These are phyloP conservation scores for Lipomyces yamanashiensis DNA, from an alignment of 805 yeast species.

Conservation along the genomic window DNA sequence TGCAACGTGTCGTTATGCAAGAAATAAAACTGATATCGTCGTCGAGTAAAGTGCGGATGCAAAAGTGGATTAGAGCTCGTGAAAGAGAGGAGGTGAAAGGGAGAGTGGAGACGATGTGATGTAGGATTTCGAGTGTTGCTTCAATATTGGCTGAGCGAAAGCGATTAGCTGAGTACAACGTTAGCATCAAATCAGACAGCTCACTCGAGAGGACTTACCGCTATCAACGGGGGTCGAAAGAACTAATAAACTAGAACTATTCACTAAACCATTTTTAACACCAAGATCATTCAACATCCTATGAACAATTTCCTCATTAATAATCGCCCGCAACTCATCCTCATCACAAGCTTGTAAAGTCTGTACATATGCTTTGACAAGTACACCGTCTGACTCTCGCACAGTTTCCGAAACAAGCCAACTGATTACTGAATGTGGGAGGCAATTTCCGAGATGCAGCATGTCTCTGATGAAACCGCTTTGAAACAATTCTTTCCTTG, in stretches of 20 bases:
- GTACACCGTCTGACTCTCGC: constrained; percentile 19
- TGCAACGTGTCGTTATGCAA: background rate
- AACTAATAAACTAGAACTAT: background rate
- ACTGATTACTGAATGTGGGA: constrained; percentile 8
- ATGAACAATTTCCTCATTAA: constrained; percentile 1
- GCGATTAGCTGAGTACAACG: background rate
- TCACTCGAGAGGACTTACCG: background rate
- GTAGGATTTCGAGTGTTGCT: constrained; percentile 3
- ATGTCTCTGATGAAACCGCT: constrained; percentile 20
- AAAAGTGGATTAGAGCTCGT: constrained; percentile 8
- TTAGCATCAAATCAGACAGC: too few relatives aligned
- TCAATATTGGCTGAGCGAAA: constrained; percentile 3
- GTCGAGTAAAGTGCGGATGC: constrained; percentile 23
- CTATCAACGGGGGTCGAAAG: background rate
- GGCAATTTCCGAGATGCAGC: constrained; percentile 12
- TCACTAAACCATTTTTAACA: background rate
- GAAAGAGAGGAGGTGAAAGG: background rate
- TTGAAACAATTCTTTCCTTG: constrained; percentile 16
- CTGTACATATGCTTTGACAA: constrained; percentile 12
- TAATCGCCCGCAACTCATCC: background rate
- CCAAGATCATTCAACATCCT: constrained; percentile 15
- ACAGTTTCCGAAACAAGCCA: constrained; percentile 27
- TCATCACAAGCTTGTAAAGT: background rate
- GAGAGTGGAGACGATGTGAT: background rate
- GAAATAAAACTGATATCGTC: background rate